Base-by-base conservation (phyloP, 1,284 basidiomycete genomes). In the Ceratobasidium sp. region DNA sequence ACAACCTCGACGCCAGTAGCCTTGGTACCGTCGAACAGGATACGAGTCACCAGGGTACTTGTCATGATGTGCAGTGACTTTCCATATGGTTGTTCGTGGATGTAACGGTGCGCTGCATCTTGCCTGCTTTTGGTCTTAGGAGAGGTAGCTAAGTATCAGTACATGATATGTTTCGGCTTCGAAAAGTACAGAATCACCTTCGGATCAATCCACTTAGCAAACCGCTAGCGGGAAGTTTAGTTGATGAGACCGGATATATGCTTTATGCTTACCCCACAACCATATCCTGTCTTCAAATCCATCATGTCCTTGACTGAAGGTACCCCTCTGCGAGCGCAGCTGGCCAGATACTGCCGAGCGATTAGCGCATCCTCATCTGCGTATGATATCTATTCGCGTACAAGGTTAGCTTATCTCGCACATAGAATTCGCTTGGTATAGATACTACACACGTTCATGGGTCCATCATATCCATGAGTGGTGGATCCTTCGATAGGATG, bases 21-120 rank as follows among this genome's bases (percentile, higher is more conserved):
- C 47, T 63, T 63, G 33, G 36, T 63, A 4, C 60, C 60, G 11
- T 63, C 60, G 41, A 63, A 63, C 22, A 63, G 6, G 7, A 63
- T 44, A 11, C 60, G 60, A 22, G 60, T 45, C 19, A 63, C 60
- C 14, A 63, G 60, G 22, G 36, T 45, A 11, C 47, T 3, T 19
- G 60, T 47, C 44, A 63, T 1, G n/a, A 63, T 44, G 7, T 45
- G 33, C 19, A 63, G 41, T 15, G 36, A 22, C 22, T 63, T 47
- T 22, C 47, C 47, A 8, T 47, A 2, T 2, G 60, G 27, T 47
- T 63, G 60, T 2, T 22, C 19, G 57, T 60, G 57, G 41, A 60
- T 60, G 36, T 60, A 60, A 2, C 19, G 33, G 27, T 60, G 57
- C 4, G 57, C 57, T 44, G 57, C 19, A 27, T 56, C 57, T 60